These are phyloP conservation scores for Hydrangea macrophylla DNA, from an alignment of 148 eudicot genomes.

Conservation along the genomic window DNA sequence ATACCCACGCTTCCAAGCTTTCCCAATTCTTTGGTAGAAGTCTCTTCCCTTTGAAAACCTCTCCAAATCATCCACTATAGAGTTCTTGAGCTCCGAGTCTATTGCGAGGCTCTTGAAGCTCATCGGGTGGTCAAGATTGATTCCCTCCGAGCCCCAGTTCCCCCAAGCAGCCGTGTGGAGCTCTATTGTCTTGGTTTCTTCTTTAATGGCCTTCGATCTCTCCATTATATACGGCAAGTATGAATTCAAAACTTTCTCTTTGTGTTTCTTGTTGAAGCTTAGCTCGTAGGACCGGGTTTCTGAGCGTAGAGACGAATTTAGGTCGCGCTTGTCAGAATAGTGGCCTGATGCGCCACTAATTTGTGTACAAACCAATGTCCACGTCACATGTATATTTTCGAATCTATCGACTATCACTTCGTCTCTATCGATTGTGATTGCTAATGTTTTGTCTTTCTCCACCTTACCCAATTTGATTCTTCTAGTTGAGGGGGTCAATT, in stretches of 20 bases:
- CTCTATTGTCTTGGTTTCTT: constrained; percentile 13
- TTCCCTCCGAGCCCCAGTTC: background rate
- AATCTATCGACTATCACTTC: constrained; percentile 14
- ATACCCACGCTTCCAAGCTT: constrained; percentile 16
- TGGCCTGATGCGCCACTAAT: background rate
- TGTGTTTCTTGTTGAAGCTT: constrained; percentile 17
- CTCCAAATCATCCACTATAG: constrained; percentile 8
- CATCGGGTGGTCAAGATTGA: constrained; percentile 18
- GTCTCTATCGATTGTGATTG: constrained; percentile 4
- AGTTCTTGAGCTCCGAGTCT: constrained; percentile 10
- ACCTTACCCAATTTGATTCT: constrained; percentile 13
- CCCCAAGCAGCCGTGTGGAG: constrained; percentile 1
- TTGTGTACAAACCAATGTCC: constrained; percentile 9
- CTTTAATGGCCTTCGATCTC: constrained; percentile 9
- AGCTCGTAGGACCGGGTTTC: constrained; percentile 16
- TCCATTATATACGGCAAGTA: constrained; percentile 13
- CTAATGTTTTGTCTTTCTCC: background rate
- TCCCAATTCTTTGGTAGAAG: constrained; percentile 16
- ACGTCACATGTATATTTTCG: constrained; percentile 9
- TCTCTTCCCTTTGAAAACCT: background rate
- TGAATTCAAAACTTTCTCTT: constrained; percentile 2
- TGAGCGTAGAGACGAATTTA: constrained; percentile 8
- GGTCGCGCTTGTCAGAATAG: background rate
- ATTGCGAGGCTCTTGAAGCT: constrained; percentile 18
- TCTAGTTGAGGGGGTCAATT: constrained; percentile 7